These are phyloP conservation scores for Fusarium nelsonii DNA, from an alignment of 2,329 filamentous ascomycete genomes.

Conservation along the genomic window DNA sequence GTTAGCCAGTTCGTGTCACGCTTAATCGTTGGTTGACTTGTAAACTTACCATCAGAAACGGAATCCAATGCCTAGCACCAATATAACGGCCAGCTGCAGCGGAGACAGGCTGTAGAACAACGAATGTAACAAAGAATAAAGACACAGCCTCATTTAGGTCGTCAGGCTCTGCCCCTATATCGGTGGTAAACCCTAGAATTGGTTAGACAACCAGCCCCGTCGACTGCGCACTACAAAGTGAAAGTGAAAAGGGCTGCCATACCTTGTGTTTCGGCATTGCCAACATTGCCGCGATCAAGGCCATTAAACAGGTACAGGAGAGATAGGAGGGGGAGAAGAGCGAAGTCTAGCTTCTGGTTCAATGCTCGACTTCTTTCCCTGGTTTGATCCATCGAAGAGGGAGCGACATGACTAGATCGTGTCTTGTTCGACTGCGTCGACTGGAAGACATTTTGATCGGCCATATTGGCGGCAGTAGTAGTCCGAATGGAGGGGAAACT, in stretches of 20 bases:
- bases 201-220: neutral
- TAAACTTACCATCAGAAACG: conserved; percentile 44
- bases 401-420: conserved; percentile 11
- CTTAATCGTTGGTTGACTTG: neutral
- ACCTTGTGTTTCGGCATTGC: conserved; percentile 57
- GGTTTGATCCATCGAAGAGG: conserved; percentile 11
- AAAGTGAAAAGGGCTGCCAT: neutral
- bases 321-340: conserved; percentile 55
- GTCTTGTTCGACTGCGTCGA: conserved; percentile 19
- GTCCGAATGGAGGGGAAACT: neutral
- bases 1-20: conserved; percentile 17
- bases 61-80: conserved; percentile 47
- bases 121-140: conserved; percentile 48
- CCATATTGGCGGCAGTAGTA: conserved; percentile 9
- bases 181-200: conserved; percentile 43
- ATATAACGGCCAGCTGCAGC: conserved; percentile 46
- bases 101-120: conserved; percentile 45
- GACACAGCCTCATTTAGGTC: conserved; percentile 48
- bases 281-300: conserved; percentile 57
- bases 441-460: conserved; percentile 8
- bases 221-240: neutral
- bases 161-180: conserved; percentile 46
- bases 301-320: conserved; percentile 58
- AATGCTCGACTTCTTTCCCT: conserved; percentile 37
- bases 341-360: conserved; percentile 54